Conservation (phyloP, 768 basidiomycete genomes). For the Phaeotremella skinneri region DNA sequence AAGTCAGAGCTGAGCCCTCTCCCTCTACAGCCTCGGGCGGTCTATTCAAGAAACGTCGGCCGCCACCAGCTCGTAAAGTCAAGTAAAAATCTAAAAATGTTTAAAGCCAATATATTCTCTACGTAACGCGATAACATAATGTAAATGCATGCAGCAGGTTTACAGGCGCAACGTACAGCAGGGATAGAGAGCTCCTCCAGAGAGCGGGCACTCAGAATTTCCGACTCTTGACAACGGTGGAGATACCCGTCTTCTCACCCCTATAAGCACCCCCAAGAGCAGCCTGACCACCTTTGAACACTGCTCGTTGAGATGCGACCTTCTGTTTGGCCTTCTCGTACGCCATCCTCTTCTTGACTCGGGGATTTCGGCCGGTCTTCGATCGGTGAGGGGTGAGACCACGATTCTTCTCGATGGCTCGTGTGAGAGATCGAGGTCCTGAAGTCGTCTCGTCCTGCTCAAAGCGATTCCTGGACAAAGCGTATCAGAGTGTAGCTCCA, state of each 20-base stretch:
- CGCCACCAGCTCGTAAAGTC: conserved; percentile 25
- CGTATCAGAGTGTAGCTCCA: conserved; percentile 55
- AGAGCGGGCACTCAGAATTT: conserved; percentile 56
- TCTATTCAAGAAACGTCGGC: conserved; percentile 53
- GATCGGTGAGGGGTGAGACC: conserved; percentile 87
- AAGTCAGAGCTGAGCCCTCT: not conserved
- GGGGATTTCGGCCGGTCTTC: conserved; percentile 89
- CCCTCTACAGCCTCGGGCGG: conserved; percentile 16
- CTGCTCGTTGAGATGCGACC: conserved; percentile 79
- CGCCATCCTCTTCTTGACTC: conserved; percentile 89
- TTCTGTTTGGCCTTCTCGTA: conserved; percentile 96
- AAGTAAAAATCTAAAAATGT: conserved; percentile 1
- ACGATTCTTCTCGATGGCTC: conserved; percentile 88
- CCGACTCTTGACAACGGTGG: conserved; percentile 82
- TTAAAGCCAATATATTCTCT: not conserved
- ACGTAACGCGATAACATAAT: not conserved
- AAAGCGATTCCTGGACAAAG: not conserved
- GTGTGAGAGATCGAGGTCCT: conserved; percentile 79
- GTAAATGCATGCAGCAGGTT: conserved; percentile 2
- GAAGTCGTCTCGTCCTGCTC: not conserved
- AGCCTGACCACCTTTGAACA: conserved; percentile 81
- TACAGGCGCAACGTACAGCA: not conserved
- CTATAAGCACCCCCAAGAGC: conserved; percentile 71
- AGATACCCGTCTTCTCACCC: conserved; percentile 91
- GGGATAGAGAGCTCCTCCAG: conserved; percentile 2